Evolutionary conservation across 2,329 filamentous ascomycete genomes (phyloP), one percentile per base, ranked within the genome.

Genomic region (Hyphodiscus sp.): DNA sequence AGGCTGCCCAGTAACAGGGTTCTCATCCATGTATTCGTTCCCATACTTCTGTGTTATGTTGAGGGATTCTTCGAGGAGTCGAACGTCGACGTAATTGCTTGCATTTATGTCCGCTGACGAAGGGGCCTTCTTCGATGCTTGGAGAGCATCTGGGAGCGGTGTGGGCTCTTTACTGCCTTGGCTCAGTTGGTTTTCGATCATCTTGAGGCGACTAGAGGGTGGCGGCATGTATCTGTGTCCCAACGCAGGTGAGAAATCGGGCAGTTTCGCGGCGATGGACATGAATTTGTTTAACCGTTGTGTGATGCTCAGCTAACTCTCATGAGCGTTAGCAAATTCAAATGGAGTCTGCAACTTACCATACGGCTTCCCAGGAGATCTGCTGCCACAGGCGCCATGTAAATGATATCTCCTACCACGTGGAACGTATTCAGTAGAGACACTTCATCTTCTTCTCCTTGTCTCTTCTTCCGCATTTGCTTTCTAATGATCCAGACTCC

Each of bases 401-500:
- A 86, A 2, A 87, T 79, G 50, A 85, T 82, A 59, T 84, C 80
- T 0, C 82, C 82, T 1, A 84, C 76, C 2, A 87, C 75, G 63
- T 84, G 86, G 64, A 86, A 87, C 2, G 77, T 77, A 4, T 77
- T 73, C 41, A 83, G 77, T 0, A 86, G 74, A 1, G 70, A 78
- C 23, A 86, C 73, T 56, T 84, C 81, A 59, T 84, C 81, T 23
- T 81, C 78, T 15, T 74, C 71, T 5, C 74, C 73, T 42, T 75
- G 73, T 15, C 75, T 72, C 70, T 84, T 83, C 56, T 78, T 74
- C 48, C 83, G 73, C 23, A 77, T 82, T 69, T 87, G 83, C 72
- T 86, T 86, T 63, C 82, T 78, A 61, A 87, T 85, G 26, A 86
- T 80, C 83, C 83, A 87, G 9, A 86, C 81, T 26, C 82, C 83